Base-by-base conservation (phyloP, 164 flowering plant genomes). In the Berberis thunbergii region DNA sequence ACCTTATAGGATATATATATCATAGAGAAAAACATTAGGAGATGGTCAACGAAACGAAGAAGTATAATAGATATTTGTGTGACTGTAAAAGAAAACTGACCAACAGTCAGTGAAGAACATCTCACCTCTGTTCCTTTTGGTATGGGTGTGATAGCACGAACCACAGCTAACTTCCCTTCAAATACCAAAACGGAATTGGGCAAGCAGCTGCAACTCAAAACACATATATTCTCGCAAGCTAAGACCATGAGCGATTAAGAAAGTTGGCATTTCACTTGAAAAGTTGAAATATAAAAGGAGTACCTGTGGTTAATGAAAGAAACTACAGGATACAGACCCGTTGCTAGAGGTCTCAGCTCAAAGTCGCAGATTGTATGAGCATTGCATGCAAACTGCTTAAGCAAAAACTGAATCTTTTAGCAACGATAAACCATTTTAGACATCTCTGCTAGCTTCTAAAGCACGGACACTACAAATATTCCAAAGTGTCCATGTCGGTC, bases 221-320 rank as follows among this genome's bases (percentile, higher is more conserved):
- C 59, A 73, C 45, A 76, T 56, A 43, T 52, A 66, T 53, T 74
- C 44, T 10, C 13, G 4, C 3, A 74, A 68, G 41, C 42, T 60
- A 2, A 45, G 45, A 13, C 49, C 44, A 26, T 26, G 6, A 53
- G 7, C n/a, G 58, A 59, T 42, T 64, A 49, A 26, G 53, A 11
- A 42, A 57, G 38, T 42, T 45, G 41, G 48, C 42, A 11, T 4
- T 45, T 43, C 41, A 45, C 6, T 41, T 41, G 4, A 26, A 56
- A 39, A 67, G 45, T 49, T 1, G 11, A 12, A 56, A 26, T 45
- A 54, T 46, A 26, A 26, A 26, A 26, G 26, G 42, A 56, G 64
- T 74, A 91, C 99, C 99, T 95, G 79, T 95, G 99, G 70, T 95
- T 95, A 57, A 95, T 89, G 56, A 95, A 82, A 57, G 99, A 87